Evolutionary conservation across 257 asterid genomes (phyloP).

Genomic region (Scutellaria galericulata): DNA sequence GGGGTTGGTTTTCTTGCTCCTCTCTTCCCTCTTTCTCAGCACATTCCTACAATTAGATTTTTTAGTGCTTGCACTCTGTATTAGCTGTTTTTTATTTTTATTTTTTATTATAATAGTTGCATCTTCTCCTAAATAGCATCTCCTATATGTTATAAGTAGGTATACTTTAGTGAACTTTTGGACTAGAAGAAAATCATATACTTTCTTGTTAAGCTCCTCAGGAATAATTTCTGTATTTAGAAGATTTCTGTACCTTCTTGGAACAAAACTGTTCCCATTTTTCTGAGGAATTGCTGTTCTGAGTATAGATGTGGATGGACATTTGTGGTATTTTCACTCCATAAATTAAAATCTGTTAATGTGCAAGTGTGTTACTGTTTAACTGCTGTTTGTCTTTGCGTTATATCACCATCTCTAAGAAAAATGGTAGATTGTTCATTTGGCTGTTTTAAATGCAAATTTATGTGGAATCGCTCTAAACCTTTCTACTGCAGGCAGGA

Average conservation of each 20-base stretch:
- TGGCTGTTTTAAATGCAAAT: constrained; percentile 8
- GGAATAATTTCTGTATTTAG: constrained; percentile 14
- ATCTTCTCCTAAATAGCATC: neutral
- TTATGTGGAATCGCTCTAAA: constrained; percentile 24
- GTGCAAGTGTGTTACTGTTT: neutral
- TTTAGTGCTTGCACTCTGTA: constrained; percentile 26
- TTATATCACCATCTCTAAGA: neutral
- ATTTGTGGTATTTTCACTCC: neutral
- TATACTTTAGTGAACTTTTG: neutral
- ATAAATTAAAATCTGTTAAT: neutral
- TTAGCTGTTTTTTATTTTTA: neutral
- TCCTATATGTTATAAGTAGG: neutral
- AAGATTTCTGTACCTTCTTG: constrained; percentile 13
- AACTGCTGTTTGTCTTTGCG: neutral
- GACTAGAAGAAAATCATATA: constrained; percentile 17
- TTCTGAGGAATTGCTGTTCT: neutral
- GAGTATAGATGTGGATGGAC: neutral
- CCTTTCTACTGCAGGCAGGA: constrained; percentile 76
- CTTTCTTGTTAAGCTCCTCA: constrained; percentile 7
- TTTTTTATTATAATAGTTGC: neutral
- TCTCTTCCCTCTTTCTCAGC: constrained; percentile 19
- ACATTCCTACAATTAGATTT: constrained; percentile 6
- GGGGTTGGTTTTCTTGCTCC: constrained; percentile 69
- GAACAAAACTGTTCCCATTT: neutral
- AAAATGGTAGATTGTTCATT: constrained; percentile 16